Evolutionary conservation across 2,329 filamentous ascomycete species (phyloP).

Genomic region (Colletotrichum karsti): DNA sequence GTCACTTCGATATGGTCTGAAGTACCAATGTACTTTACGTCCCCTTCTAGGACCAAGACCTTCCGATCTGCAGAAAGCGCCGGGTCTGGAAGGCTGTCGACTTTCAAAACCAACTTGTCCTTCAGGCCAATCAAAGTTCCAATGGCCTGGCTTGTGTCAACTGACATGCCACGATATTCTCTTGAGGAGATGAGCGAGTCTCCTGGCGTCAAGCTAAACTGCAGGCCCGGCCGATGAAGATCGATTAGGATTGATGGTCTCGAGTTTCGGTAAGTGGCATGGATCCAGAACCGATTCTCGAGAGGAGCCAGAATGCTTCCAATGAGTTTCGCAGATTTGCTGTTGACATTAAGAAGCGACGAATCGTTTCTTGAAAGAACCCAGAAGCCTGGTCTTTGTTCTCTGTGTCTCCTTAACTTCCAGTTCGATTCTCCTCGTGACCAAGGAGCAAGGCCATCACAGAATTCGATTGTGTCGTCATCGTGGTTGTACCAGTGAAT

Average conservation of each 20-base stretch:
- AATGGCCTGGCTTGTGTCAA: conserved; percentile 56
- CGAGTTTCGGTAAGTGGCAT: not conserved
- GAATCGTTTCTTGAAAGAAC: not conserved
- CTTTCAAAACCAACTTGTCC: conserved; percentile 56
- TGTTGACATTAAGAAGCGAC: not conserved
- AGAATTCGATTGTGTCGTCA: too few relatives aligned
- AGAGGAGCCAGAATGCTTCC: not conserved
- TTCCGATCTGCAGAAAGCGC: conserved; percentile 49
- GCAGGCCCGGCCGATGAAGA: not conserved
- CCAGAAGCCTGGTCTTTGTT: not conserved
- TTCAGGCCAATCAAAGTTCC: conserved; percentile 57
- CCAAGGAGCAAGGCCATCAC: too few relatives aligned
- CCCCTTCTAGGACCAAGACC: not conserved
- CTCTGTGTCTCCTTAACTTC: not conserved
- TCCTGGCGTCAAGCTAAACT: not conserved
- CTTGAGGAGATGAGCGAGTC: conserved; percentile 49
- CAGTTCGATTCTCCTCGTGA: not conserved
- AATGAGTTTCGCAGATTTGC: not conserved
- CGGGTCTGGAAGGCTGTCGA: conserved; percentile 22
- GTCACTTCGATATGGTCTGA: conserved; percentile 43
- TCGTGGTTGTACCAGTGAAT: conserved; percentile 56
- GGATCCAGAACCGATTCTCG: not conserved
- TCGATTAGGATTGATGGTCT: not conserved
- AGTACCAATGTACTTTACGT: conserved; percentile 27
- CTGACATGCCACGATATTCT: conserved; percentile 57